A percentile compares a stretch with the other conserved stretches of the same genome.
phyloP scores from a whole-genome alignment of 176 grass and related monocot genomes.

The Carex parvula region DNA sequence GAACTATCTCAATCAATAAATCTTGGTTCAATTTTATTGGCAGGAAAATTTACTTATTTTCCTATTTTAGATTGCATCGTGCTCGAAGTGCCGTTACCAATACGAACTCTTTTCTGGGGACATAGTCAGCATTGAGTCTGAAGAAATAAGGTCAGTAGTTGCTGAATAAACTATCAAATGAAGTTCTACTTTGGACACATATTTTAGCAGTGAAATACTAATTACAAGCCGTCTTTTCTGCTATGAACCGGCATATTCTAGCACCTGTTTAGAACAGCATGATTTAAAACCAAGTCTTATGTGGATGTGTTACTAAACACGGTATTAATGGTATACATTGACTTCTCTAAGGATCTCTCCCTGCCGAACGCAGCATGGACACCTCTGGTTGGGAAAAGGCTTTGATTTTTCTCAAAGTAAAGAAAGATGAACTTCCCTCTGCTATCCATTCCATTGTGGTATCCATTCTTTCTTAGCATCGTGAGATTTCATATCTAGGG shows the following conservation, averaged over 20 bases:
- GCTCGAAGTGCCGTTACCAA: conserved; percentile 86
- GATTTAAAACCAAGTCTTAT: conserved; percentile 15
- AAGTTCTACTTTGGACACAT: not conserved
- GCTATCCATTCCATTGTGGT: conserved; percentile 96
- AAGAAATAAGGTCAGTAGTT: conserved; percentile 84
- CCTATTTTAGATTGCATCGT: conserved; percentile 69
- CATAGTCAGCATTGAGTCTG: conserved; percentile 68
- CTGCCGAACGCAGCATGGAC: conserved; percentile 96
- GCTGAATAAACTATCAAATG: conserved; percentile 11
- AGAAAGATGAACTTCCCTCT: conserved; percentile 78
- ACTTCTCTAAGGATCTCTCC: conserved; percentile 99
- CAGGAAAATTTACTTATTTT: conserved; percentile 13
- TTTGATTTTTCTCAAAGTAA: conserved; percentile 78
- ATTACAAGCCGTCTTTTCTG: conserved; percentile 8
- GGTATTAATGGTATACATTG: conserved; percentile 70
- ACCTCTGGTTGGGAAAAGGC: conserved; percentile 83
- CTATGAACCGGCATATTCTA: not conserved
- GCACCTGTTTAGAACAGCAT: not conserved
- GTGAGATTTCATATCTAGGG: not conserved
- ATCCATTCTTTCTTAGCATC: conserved; percentile 25
- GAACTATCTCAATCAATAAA: not conserved
- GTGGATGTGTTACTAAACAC: conserved; percentile 47
- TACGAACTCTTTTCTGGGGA: conserved; percentile 95
- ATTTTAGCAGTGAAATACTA: not conserved
- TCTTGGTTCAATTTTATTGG: conserved; percentile 12